Evolutionary conservation across 1,284 basidiomycete species (phyloP), one percentile per base, ranked within the genome.

Genomic region (Thelephora terrestris): DNA sequence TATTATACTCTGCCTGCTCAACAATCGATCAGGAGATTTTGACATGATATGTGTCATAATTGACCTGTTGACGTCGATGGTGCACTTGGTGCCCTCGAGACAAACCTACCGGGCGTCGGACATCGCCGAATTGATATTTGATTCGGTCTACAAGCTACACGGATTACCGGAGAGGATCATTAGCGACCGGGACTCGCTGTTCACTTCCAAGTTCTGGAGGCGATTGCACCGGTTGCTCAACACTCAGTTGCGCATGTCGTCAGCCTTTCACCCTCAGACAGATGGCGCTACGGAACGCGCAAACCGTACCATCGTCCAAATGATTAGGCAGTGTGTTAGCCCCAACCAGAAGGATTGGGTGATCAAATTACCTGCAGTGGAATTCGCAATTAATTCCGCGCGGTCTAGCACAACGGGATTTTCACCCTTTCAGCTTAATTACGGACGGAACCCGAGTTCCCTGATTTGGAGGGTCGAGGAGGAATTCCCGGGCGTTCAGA

Each of bases 261-360:
- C 66, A 4, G 55, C 69, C 0, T 76, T 66, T 45, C 73, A 76
- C 49, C 73, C 72, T 0, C 57, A n/a, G n/a, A n/a, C n/a, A n/a
- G n/a, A n/a, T n/a, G n/a, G n/a, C n/a, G n/a, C n/a, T n/a, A n/a
- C n/a, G 75, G 69, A 73, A 53, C 58, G 64, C 0, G 65, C 64
- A 0, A 74, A 71, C 47, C 50, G 62, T 0, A 69, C 67, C 0
- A 54, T 72, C 1, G 62, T 56, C 0, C 68, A 71, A 42, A 68
- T 72, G 58, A 47, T 74, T 2, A 36, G 69, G 0, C 57, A 61
- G 24, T 63, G 60, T 18, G 56, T 74, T 0, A 36, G n/a, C n/a
- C n/a, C n/a, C n/a, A n/a, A n/a, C n/a, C n/a, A n/a, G n/a, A n/a
- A n/a, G n/a, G n/a, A n/a, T n/a, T n/a, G n/a, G n/a, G n/a, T n/a